A percentile compares a stretch with the other conserved stretches of the same genome.
These are phyloP conservation scores for Trichoderma polysporum DNA, from an alignment of 2,329 filamentous ascomycete species.

Conservation along the genomic window DNA sequence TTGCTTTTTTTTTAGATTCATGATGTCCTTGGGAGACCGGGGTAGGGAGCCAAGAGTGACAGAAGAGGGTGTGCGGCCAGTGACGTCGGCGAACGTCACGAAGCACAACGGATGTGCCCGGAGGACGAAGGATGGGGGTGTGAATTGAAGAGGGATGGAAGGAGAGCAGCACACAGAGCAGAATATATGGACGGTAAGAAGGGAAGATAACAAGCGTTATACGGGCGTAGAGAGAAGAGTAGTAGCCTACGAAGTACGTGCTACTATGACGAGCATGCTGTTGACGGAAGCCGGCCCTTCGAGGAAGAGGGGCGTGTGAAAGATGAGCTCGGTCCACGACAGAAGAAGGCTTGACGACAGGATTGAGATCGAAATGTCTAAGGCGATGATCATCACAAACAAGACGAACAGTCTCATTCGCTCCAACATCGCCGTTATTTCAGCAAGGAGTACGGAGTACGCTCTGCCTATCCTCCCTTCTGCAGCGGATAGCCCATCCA, in stretches of 20 bases:
- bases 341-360: neutral
- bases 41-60: neutral
- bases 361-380: slow-evolving; percentile 30
- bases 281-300: neutral
- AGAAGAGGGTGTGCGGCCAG: slow-evolving; percentile 21
- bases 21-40: slow-evolving; percentile 10
- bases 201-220: neutral
- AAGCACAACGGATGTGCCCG: slow-evolving; percentile 13
- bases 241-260: neutral
- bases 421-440: neutral
- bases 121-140: slow-evolving; percentile 7
- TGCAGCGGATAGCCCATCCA: neutral
- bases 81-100: slow-evolving; percentile 20
- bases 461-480: neutral
- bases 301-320: slow-evolving; percentile 11
- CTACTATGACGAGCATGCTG: slow-evolving; percentile 5
- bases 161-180: neutral
- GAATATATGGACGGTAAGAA: neutral
- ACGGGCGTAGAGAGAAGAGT: neutral
- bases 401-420: neutral
- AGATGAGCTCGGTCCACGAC: slow-evolving; percentile 1
- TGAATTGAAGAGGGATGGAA: slow-evolving; percentile 5
- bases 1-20: neutral
- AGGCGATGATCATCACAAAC: slow-evolving; percentile 30
- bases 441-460: neutral